Evolutionary conservation across 805 yeast species (phyloP), one percentile per base, ranked within the genome.

Genomic region (Tetrapisispora namnaoensis): DNA sequence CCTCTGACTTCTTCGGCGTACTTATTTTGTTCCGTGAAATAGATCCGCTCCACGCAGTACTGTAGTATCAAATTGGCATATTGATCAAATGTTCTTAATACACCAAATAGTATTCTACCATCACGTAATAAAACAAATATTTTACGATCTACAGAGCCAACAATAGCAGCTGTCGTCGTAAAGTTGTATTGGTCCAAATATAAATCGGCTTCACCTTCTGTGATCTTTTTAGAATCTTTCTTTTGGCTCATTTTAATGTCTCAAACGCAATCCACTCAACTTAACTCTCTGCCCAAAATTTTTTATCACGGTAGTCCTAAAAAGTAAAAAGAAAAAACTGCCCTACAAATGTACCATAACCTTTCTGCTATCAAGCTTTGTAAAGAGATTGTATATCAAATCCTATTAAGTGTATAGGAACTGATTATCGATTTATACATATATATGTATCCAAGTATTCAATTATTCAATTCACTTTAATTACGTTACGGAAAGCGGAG

Each of bases 11-110:
- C 72, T 64, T 91, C 96, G 9, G 86, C 95, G 62, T 81, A 91
- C 53, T 76, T 51, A 38, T 70, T 71, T 43, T 70, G 68, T 16
- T 74, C 78, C 17, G 73, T 63, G 54, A 83, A 71, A 62, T 86
- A 86, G 57, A 89, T 79, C 66, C 96, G 78, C 66, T 93, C 98
- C 44, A 81, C 72, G 17, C 96, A 81, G 63, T 90, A 95, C 68
- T 93, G 98, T 53, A 93, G 72, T 37, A 93, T 95, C 60, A 93
- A 73, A 68, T 91, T 91, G 51, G 95, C 85, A 65, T 83, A 93
- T 67, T 91, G 97, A 70, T 93, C 99, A 67, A 91, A 93, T 2
- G 97, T 88, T 66, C 99, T 78, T 55, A 93, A 73, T 22, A 90
- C 85, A 17, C 99, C 99, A 62, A 86, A 82, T 32, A 91, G 70